These are phyloP conservation scores for Apiospora marii DNA, from an alignment of 2,329 filamentous ascomycete species.

Conservation along the genomic window DNA sequence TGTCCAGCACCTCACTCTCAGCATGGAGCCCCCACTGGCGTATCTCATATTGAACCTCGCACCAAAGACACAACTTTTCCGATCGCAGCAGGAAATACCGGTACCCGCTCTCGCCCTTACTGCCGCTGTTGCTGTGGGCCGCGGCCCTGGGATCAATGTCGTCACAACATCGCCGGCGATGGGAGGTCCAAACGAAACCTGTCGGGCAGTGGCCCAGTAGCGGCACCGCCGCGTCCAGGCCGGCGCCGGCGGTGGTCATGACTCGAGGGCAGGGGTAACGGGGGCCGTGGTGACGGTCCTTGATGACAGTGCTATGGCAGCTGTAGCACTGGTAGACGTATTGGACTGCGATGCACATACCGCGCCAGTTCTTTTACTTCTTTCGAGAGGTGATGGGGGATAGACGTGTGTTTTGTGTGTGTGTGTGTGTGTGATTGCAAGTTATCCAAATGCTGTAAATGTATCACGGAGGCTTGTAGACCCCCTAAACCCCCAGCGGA, in stretches of 20 bases:
- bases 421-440: background rate
- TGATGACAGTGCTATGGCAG: conserved; percentile 20
- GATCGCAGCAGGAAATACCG: conserved; percentile 10
- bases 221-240: background rate
- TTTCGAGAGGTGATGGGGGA: background rate
- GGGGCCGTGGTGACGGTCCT: conserved; percentile 1
- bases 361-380: background rate
- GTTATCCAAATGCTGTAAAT: background rate
- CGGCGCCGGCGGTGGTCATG: background rate
- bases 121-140: no score
- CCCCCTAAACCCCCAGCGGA: background rate
- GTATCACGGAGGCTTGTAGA: background rate
- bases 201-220: background rate
- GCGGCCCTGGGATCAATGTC: background rate
- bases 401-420: background rate
- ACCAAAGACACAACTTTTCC: conserved; percentile 5
- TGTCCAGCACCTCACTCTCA: conserved; percentile 7
- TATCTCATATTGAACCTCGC: background rate
- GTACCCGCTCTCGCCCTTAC: background rate
- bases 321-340: background rate
- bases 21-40: background rate
- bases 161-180: conserved; percentile 2
- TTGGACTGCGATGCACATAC: conserved; percentile 4
- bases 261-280: background rate
- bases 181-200: background rate